phyloP scores from a whole-genome alignment of 495 filamentous ascomycete genomes.

The Xylaria curta region DNA sequence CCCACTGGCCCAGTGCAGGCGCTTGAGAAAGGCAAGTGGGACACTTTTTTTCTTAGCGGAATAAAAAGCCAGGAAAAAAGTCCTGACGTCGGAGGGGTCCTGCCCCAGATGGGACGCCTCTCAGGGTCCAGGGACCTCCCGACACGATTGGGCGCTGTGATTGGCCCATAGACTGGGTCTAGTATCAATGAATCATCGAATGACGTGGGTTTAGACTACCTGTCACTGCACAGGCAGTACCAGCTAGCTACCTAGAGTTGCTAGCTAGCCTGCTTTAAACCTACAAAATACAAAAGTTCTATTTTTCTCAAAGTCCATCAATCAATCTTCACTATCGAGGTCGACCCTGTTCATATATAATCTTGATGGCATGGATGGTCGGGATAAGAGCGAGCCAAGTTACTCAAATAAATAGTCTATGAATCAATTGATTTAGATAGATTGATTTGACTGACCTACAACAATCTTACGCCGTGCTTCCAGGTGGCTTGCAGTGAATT shows the following conservation, averaged over 20 bases:
- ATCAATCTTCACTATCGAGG: too few relatives aligned
- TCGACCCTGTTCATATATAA: too few relatives aligned
- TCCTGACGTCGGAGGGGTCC: conserved; percentile 41
- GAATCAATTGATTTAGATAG: not conserved
- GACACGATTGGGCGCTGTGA: not conserved
- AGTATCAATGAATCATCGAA: not conserved
- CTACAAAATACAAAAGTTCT: too few relatives aligned
- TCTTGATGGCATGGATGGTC: too few relatives aligned
- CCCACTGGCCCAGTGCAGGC: not conserved
- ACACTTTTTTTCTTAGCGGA: not conserved
- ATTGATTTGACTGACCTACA: not conserved
- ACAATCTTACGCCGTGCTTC: not conserved
- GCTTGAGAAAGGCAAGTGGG: conserved; percentile 3
- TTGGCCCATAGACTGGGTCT: not conserved
- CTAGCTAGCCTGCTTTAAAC: not conserved
- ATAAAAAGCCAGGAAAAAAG: conserved; percentile 28
- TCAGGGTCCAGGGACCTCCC: not conserved
- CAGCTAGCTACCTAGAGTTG: not conserved
- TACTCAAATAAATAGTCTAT: not conserved
- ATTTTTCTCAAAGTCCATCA: too few relatives aligned
- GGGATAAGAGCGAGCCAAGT: too few relatives aligned
- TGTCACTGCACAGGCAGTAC: not conserved
- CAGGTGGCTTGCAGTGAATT: not conserved
- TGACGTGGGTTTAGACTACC: not conserved
- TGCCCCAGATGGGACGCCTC: not conserved